Evolutionary conservation across 2,329 filamentous ascomycete species (phyloP).

Genomic region (Chaetomium olivaceum): DNA sequence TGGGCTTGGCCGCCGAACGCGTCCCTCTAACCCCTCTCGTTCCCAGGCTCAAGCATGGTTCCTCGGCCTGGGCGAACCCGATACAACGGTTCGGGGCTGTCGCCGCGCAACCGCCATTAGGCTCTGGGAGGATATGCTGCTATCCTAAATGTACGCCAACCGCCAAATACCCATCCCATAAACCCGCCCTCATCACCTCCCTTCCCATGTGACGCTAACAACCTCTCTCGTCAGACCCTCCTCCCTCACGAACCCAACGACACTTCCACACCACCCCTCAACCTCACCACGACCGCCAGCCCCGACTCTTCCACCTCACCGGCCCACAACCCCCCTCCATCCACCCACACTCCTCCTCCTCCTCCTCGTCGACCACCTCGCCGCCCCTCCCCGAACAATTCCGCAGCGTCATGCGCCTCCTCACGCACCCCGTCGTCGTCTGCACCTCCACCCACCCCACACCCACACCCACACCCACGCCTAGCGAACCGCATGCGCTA

Average conservation of each 20-base stretch:
- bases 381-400: conserved; percentile 45
- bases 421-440: conserved; percentile 57
- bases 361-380: neutral
- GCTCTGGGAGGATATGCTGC: neutral
- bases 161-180: neutral
- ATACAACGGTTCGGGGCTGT: conserved; percentile 5
- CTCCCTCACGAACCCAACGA: neutral
- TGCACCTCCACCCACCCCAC: conserved; percentile 49
- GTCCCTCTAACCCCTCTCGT: conserved; percentile 10
- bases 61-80: conserved; percentile 1
- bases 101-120: neutral
- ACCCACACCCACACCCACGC: neutral
- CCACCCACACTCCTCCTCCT: conserved; percentile 36
- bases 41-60: conserved; percentile 14
- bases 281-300: neutral
- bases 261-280: conserved; percentile 17
- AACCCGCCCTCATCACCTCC: neutral
- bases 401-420: conserved; percentile 54
- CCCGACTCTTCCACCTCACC: conserved; percentile 29
- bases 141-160: neutral
- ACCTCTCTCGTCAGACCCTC: neutral
- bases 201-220: neutral
- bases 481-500: no score
- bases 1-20: conserved; percentile 36
- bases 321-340: conserved; percentile 39